These are phyloP conservation scores for Naganishia onofrii DNA, from an alignment of 768 basidiomycete genomes.

Conservation along the genomic window DNA sequence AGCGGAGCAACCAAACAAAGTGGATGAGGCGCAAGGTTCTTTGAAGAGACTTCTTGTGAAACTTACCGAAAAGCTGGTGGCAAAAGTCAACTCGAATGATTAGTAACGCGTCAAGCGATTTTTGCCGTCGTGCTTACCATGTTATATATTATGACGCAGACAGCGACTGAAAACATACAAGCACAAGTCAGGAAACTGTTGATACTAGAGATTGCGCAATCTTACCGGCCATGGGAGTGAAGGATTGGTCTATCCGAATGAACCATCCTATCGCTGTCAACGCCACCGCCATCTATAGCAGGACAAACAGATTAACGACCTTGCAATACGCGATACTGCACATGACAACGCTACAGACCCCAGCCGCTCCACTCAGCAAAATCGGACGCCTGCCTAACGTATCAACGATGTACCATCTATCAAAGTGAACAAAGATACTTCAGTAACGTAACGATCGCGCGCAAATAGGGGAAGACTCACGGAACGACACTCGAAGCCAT, in stretches of 20 bases:
- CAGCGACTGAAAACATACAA: slow-evolving; percentile 61
- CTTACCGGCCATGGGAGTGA: slow-evolving; percentile 66
- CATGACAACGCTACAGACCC: slow-evolving; percentile 56
- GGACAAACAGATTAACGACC: no score
- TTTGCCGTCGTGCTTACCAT: slow-evolving; percentile 55
- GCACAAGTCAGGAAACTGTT: not conserved
- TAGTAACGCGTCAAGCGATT: not conserved
- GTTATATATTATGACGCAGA: slow-evolving; percentile 87
- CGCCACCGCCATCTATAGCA: slow-evolving; percentile 70
- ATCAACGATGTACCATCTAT: slow-evolving; percentile 90
- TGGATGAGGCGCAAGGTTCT: not conserved
- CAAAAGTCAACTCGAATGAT: not conserved
- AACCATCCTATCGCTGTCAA: slow-evolving; percentile 82
- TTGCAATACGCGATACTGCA: no score
- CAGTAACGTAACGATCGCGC: not conserved
- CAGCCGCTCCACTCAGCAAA: slow-evolving; percentile 76
- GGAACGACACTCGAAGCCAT: slow-evolving; percentile 75
- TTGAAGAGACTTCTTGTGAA: not conserved
- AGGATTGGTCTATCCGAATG: slow-evolving; percentile 83
- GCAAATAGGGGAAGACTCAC: slow-evolving; percentile 55
- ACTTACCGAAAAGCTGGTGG: slow-evolving; percentile 5
- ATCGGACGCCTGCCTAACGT: slow-evolving; percentile 85
- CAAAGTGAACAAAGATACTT: not conserved
- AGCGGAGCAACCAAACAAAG: slow-evolving; percentile 57
- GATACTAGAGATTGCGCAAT: not conserved